These are phyloP conservation scores for Vinca minor DNA, from an alignment of 257 asterid species.

Conservation along the genomic window DNA sequence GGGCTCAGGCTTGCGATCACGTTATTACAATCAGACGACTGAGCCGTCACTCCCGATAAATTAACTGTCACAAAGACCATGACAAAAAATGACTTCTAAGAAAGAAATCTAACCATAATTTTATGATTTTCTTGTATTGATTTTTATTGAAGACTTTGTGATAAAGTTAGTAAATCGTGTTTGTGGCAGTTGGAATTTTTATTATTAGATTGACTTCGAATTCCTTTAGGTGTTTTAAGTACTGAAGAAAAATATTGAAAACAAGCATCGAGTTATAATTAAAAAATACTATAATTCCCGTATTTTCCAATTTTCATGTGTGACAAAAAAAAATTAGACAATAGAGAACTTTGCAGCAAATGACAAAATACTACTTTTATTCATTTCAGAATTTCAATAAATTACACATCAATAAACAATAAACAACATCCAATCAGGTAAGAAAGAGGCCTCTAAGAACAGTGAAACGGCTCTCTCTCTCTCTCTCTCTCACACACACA, in stretches of 20 bases:
- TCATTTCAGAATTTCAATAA: slow-evolving; percentile 6
- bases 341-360: neutral
- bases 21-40: slow-evolving; percentile 35
- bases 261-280: too few relatives aligned
- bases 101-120: too few relatives aligned
- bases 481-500: too few relatives aligned
- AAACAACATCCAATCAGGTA: neutral
- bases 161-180: neutral
- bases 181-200: too few relatives aligned
- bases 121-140: too few relatives aligned
- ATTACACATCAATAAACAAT: too few relatives aligned
- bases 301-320: too few relatives aligned
- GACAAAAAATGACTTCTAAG: too few relatives aligned
- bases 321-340: neutral
- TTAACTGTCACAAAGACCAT: neutral
- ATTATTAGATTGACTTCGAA: too few relatives aligned
- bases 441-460: neutral
- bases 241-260: too few relatives aligned
- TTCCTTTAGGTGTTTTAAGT: neutral
- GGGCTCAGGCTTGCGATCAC: slow-evolving; percentile 42
- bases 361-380: neutral
- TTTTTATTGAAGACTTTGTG: neutral
- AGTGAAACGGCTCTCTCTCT: too few relatives aligned
- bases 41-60: slow-evolving; percentile 29
- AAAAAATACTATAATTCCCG: too few relatives aligned